These are phyloP conservation scores for Colletotrichum higginsianum DNA, from an alignment of 2,329 filamentous ascomycete species.

Conservation along the genomic window DNA sequence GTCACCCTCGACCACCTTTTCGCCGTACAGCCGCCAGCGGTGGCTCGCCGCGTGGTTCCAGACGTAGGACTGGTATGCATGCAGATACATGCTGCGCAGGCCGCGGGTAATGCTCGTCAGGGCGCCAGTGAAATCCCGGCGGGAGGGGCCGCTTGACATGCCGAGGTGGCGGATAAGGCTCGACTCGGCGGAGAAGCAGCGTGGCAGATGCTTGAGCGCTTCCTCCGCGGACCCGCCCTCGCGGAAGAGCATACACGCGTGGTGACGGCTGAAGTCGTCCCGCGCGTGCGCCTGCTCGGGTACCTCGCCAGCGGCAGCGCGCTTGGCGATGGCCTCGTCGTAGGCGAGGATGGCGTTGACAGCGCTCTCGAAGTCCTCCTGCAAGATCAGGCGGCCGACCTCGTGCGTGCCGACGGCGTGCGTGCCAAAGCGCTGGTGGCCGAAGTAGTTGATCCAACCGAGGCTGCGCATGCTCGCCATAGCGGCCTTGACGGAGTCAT, in stretches of 20 bases:
- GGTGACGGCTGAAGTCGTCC: slow-evolving; percentile 85
- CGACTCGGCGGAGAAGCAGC: slow-evolving; percentile 85
- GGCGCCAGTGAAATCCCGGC: slow-evolving; percentile 84
- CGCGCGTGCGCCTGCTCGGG: slow-evolving; percentile 68
- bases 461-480: slow-evolving; percentile 77
- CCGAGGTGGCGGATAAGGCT: slow-evolving; percentile 84
- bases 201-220: slow-evolving; percentile 79
- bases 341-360: slow-evolving; percentile 84
- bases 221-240: slow-evolving; percentile 70
- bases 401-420: slow-evolving; percentile 88
- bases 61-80: slow-evolving; percentile 94
- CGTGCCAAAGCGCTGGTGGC: slow-evolving; percentile 95
- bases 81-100: slow-evolving; percentile 93
- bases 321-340: slow-evolving; percentile 71
- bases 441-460: slow-evolving; percentile 98
- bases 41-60: slow-evolving; percentile 91
- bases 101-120: slow-evolving; percentile 85
- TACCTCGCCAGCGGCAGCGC: slow-evolving; percentile 53
- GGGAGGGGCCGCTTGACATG: slow-evolving; percentile 55
- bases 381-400: slow-evolving; percentile 86
- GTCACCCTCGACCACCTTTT: slow-evolving; percentile 85
- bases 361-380: slow-evolving; percentile 85
- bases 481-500: slow-evolving; percentile 65
- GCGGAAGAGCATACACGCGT: slow-evolving; percentile 81
- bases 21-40: slow-evolving; percentile 83